phyloP scores from a whole-genome alignment of 257 asterid species.

The Primulina tabacum region DNA sequence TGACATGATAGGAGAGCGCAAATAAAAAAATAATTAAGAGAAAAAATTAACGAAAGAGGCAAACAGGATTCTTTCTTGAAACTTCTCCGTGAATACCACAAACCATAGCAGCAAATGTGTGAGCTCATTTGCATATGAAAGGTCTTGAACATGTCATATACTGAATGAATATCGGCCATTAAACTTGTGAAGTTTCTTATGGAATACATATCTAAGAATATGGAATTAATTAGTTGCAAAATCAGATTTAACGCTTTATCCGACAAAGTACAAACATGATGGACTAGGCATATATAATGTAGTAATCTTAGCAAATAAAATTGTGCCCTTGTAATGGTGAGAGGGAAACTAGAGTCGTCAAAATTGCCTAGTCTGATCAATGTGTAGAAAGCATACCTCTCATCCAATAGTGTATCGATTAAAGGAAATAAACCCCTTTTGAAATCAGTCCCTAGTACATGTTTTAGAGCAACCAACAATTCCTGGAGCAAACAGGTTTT shows the following conservation, averaged over 20 bases:
- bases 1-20: constrained; percentile 9
- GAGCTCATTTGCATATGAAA: neutral
- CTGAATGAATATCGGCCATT: constrained; percentile 5
- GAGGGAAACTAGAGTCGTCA: neutral
- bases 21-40: neutral
- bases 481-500: constrained; percentile 53
- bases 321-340: neutral
- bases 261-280: neutral
- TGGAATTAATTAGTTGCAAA: neutral
- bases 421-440: constrained; percentile 76
- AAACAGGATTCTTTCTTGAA: neutral
- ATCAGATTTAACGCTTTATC: neutral
- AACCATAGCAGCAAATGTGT: neutral
- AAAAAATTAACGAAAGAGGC: constrained; percentile 4
- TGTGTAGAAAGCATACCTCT: neutral
- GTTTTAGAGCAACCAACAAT: constrained; percentile 95
- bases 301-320: neutral
- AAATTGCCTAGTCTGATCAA: neutral
- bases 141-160: constrained; percentile 3
- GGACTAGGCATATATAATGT: neutral
- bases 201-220: too few species aligned
- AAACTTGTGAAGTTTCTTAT: constrained; percentile 11
- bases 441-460: constrained; percentile 97
- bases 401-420: neutral
- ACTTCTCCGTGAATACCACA: neutral